Percentiles rank a stretch among this genome's conserved stretches.
Evolutionary conservation across 2,329 filamentous ascomycete genomes (phyloP).

Genomic region (Phyllosticta paracitricarpa): DNA sequence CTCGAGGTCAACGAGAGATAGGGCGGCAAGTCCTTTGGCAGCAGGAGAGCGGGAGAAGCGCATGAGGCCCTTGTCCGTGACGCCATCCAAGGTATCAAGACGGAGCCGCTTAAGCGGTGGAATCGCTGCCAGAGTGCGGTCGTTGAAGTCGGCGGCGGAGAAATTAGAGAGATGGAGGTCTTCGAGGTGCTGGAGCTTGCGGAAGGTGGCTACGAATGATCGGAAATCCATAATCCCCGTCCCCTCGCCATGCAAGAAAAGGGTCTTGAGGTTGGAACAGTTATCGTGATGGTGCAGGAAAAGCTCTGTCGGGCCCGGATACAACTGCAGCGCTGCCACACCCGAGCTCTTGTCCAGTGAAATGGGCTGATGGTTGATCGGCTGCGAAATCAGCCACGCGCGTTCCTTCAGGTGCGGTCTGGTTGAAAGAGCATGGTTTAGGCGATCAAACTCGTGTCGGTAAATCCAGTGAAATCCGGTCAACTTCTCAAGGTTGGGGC

Average conservation of each 20-base stretch:
- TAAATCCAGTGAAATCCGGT: slow-evolving; percentile 45
- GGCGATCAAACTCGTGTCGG: slow-evolving; percentile 43
- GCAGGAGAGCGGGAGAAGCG: slow-evolving; percentile 40
- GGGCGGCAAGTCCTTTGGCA: slow-evolving; percentile 34
- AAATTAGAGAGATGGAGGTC: slow-evolving; percentile 47
- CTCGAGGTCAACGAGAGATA: slow-evolving; percentile 45
- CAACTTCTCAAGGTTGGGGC: slow-evolving; percentile 46
- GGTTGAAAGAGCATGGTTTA: slow-evolving; percentile 47
- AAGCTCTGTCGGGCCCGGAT: slow-evolving; percentile 32
- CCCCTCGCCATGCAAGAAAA: slow-evolving; percentile 37
- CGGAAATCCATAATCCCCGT: slow-evolving; percentile 42
- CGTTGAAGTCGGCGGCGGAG: slow-evolving; percentile 43
- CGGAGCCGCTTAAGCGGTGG: slow-evolving; percentile 44
- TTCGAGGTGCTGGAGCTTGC: slow-evolving; percentile 41
- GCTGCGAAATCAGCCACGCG: slow-evolving; percentile 40
- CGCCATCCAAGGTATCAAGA: slow-evolving; percentile 44
- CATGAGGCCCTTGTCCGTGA: slow-evolving; percentile 46
- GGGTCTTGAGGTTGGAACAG: slow-evolving; percentile 42
- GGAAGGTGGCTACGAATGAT: slow-evolving; percentile 43
- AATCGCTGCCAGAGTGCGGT: slow-evolving; percentile 44
- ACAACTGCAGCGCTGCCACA: slow-evolving; percentile 32
- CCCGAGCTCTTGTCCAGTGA: slow-evolving; percentile 5
- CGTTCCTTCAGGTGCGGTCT: slow-evolving; percentile 44
- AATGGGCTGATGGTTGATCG: neutral
- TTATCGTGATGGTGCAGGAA: slow-evolving; percentile 45